These are phyloP conservation scores for Fusarium armeniacum DNA, from an alignment of 2,329 filamentous ascomycete genomes.

Conservation along the genomic window DNA sequence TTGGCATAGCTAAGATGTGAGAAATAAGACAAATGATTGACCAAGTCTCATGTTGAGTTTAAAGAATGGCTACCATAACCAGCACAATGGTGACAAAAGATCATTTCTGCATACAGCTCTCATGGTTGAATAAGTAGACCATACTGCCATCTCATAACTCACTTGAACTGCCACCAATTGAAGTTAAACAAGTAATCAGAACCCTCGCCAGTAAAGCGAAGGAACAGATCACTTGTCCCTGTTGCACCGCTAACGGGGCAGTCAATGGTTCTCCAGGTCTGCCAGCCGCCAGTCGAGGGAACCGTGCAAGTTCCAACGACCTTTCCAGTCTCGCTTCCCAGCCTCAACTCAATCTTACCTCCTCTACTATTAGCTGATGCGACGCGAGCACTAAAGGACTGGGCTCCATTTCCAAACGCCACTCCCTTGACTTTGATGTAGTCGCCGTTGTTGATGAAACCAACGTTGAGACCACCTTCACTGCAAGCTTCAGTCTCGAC, in stretches of 20 bases:
- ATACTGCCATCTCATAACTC: neutral
- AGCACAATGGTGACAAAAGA: neutral
- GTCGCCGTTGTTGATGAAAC: slow-evolving; percentile 6
- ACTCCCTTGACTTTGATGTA: slow-evolving; percentile 28
- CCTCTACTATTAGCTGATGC: neutral
- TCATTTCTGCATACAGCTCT: neutral
- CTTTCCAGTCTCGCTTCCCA: slow-evolving; percentile 4
- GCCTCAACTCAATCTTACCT: slow-evolving; percentile 14
- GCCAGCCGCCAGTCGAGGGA: slow-evolving; percentile 8
- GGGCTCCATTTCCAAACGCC: neutral
- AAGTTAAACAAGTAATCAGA: slow-evolving; percentile 15
- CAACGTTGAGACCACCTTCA: slow-evolving; percentile 3
- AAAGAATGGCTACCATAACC: no score
- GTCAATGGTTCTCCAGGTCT: neutral
- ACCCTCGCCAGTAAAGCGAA: neutral
- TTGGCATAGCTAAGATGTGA: no score
- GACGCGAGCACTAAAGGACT: slow-evolving; percentile 12
- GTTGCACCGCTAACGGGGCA: slow-evolving; percentile 14
- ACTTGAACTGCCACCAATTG: slow-evolving; percentile 26
- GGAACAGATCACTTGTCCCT: slow-evolving; percentile 5
- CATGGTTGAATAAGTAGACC: neutral
- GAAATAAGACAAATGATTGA: no score
- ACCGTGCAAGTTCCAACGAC: slow-evolving; percentile 24
- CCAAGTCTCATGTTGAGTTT: no score
- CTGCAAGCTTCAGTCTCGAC: slow-evolving; percentile 22